Base-by-base conservation (phyloP, 2,329 filamentous ascomycete genomes). In the Ophiostoma ulmi region DNA sequence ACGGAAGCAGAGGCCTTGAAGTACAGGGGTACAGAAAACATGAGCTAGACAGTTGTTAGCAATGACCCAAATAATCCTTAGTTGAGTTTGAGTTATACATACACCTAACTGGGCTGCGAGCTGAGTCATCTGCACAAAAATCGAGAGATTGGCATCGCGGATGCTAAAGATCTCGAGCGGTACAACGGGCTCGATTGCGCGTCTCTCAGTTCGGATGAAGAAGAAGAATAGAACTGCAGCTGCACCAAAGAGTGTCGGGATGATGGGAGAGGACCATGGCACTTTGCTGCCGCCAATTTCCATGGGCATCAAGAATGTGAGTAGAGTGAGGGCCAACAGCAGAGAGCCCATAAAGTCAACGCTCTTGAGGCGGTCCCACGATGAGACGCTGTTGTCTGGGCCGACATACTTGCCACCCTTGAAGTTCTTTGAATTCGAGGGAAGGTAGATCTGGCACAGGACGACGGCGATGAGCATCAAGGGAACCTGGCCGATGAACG, bases 1-100 rank as follows among this genome's bases (percentile, higher is more conserved):
- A 83, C 84, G 0, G 82, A 80, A 5, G 84, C 80, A 0, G 88
- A 89, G 0, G 90, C 84, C 71, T 90, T 87, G 73, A 92, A 92
- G 78, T 92, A 92, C 0, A 92, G 78, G 0, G 90, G 90, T 0
- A 91, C 84, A 0, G 85, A 84, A 70, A 88, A 89, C 85, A 91
- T 88, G 76, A 88, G 81, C 78, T 83, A 83, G 72, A 14, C 31
- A 63, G 36, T 20, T 63, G 58, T 63, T 36, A 63, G 58, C 6
- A 20, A 8, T 63, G 13, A 68, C 67, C 69, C 41, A 44, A 11
- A 8, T 26, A 20, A 26, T 22, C n/a, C 10, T 1, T 44, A 14
- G 31, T 31, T 31, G 31, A 3, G 31, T 31, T 38, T 3, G 2
- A 3, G 58, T 36, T 63, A 63, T 31, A 48, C 55, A 74, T 75